These are phyloP conservation scores for Eimeria praecox DNA, from an alignment of 169 alveolate species.

Conservation along the genomic window DNA sequence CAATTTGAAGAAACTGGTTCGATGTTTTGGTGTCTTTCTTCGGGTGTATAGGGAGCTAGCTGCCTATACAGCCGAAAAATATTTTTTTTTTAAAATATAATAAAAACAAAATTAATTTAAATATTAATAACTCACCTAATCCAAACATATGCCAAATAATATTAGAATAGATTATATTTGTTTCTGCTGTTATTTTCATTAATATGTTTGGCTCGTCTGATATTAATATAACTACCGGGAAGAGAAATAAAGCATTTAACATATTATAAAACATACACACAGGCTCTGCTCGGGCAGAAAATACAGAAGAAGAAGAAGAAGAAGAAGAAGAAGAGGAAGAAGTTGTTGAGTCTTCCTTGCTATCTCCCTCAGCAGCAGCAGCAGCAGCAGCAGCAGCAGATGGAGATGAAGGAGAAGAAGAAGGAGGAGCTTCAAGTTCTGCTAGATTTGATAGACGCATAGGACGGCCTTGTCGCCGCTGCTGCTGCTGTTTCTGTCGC, in stretches of 20 bases:
- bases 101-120: too few species aligned
- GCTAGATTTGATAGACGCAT: background rate
- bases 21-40: too few species aligned
- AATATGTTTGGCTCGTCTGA: conserved; percentile 37
- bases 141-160: background rate
- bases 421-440: background rate
- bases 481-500: background rate
- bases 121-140: background rate
- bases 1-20: too few species aligned
- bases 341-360: too few species aligned
- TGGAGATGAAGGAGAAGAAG: too few species aligned
- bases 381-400: background rate
- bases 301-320: background rate
- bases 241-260: conserved; percentile 42
- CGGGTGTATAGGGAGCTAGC: too few species aligned
- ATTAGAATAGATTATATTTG: background rate
- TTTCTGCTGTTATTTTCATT: conserved; percentile 29
- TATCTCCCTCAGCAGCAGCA: background rate
- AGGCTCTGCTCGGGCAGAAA: conserved; percentile 3
- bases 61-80: too few species aligned
- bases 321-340: background rate
- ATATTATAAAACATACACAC: conserved; percentile 57
- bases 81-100: too few species aligned
- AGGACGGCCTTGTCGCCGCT: background rate
- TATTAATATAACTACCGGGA: conserved; percentile 34